Evolutionary conservation across 768 basidiomycete genomes (phyloP), one percentile per base, ranked within the genome.

Genomic region (Mycena belliarum): DNA sequence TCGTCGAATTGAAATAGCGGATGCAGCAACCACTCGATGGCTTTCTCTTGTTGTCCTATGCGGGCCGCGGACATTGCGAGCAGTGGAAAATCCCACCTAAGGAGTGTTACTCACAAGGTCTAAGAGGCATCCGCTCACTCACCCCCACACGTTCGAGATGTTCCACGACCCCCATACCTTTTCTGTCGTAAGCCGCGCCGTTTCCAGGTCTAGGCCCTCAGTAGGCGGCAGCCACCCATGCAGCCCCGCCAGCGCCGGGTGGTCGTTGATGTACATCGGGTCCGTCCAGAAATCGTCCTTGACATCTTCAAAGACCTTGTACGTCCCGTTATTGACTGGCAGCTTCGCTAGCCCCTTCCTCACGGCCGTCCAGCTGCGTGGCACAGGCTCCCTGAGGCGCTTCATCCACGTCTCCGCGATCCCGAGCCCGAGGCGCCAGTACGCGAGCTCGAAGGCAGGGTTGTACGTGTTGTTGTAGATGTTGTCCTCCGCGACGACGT

Each of bases 31-130:
- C 80, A 85, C 25, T 82, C 79, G 6, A 86, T 62, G 0, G 83
- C 84, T 61, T 79, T 70, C 37, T 77, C 76, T 6, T 73, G 65
- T 28, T 83, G 71, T 6, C 80, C 79, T 43, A 79, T 79, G 3
- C 83, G 73, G 20, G 83, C 83, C 12, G 84, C 83, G 2, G 80
- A 82, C 81, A 86, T 84, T 0, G 83, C 83, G 3, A 85, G 76
- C 79, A 84, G 80, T 0, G 82, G 82, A 60, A 84, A 85, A 65
- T 85, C 84, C 84, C 83, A 86, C 33, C 82, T 82, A 57, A 37
- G 33, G 35, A 43, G 15, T 15, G 33, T 10, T 26, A 32, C 12
- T 38, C 6, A 24, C 20, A 10, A 5, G 20, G 48, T 16, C 10
- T 3, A 16, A 51, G 12, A 18, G 61, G 16, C 8, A 21, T 46